These are phyloP conservation scores for Cercospora zeina DNA, from an alignment of 2,329 filamentous ascomycete genomes.

Conservation along the genomic window DNA sequence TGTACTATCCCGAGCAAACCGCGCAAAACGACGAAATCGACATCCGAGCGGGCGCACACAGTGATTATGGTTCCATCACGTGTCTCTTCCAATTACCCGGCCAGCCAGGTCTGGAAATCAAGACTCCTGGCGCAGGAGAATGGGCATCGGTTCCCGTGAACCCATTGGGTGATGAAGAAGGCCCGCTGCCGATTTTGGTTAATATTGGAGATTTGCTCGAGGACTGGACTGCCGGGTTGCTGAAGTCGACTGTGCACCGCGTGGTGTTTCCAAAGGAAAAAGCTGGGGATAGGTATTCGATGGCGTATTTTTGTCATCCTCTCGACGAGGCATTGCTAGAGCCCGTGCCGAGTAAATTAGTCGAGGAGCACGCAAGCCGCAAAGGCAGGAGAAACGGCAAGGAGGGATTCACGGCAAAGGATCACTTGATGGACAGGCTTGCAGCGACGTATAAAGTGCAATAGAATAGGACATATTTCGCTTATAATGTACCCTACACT, in stretches of 20 bases:
- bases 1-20: constrained; percentile 50
- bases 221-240: constrained; percentile 87
- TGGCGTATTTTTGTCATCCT: constrained; percentile 64
- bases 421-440: constrained; percentile 60
- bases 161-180: constrained; percentile 44
- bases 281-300: constrained; percentile 36
- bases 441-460: constrained; percentile 58
- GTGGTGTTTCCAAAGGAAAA: constrained; percentile 66
- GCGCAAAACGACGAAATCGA: constrained; percentile 49
- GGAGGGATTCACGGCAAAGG: constrained; percentile 55
- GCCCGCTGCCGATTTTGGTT: constrained; percentile 60
- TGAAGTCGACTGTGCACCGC: constrained; percentile 85
- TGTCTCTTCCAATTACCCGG: constrained; percentile 80
- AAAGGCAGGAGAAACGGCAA: constrained; percentile 37
- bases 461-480: not conserved
- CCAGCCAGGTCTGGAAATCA: constrained; percentile 84
- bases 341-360: constrained; percentile 55
- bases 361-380: constrained; percentile 44
- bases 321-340: constrained; percentile 56
- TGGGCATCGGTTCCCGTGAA: constrained; percentile 50
- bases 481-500: not conserved
- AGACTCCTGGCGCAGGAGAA: constrained; percentile 54
- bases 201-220: constrained; percentile 72
- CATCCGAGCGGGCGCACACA: constrained; percentile 86
- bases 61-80: constrained; percentile 73